Evolutionary conservation across 2,329 filamentous ascomycete species (phyloP).

Genomic region (Calycina marina): DNA sequence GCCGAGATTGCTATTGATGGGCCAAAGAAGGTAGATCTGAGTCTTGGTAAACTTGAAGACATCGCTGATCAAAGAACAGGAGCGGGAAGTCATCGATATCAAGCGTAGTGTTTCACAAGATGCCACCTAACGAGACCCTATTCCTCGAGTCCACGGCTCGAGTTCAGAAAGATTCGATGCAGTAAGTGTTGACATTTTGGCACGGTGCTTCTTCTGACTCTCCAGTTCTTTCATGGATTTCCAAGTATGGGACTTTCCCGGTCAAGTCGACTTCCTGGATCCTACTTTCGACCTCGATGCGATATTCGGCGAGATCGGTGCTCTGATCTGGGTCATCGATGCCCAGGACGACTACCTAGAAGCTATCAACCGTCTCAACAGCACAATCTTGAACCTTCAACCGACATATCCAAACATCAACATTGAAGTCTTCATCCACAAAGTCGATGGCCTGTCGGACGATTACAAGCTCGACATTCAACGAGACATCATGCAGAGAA

Average conservation of each 20-base stretch:
- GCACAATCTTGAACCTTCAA: conserved; percentile 79
- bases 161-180: conserved; percentile 89
- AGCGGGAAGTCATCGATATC: conserved; percentile 98
- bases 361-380: conserved; percentile 72
- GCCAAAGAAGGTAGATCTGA: conserved; percentile 63
- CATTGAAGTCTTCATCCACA: conserved; percentile 97
- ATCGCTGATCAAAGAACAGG: conserved; percentile 32
- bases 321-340: conserved; percentile 96
- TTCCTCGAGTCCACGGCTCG: conserved; percentile 90
- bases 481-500: conserved; percentile 89
- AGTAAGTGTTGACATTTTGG: conserved; percentile 41
- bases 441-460: conserved; percentile 92
- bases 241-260: conserved; percentile 94
- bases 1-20: conserved; percentile 84
- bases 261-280: conserved; percentile 85
- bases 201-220: conserved; percentile 5
- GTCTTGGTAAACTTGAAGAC: neutral
- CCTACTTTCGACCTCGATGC: conserved; percentile 80
- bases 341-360: conserved; percentile 97
- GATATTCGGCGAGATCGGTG: conserved; percentile 88
- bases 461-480: conserved; percentile 95
- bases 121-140: conserved; percentile 86
- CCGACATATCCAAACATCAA: conserved; percentile 85
- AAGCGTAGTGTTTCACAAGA: conserved; percentile 97
- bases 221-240: conserved; percentile 95